Conservation (phyloP, 2,329 filamentous ascomycete genomes). For the Paraconiothyrium brasiliense region DNA sequence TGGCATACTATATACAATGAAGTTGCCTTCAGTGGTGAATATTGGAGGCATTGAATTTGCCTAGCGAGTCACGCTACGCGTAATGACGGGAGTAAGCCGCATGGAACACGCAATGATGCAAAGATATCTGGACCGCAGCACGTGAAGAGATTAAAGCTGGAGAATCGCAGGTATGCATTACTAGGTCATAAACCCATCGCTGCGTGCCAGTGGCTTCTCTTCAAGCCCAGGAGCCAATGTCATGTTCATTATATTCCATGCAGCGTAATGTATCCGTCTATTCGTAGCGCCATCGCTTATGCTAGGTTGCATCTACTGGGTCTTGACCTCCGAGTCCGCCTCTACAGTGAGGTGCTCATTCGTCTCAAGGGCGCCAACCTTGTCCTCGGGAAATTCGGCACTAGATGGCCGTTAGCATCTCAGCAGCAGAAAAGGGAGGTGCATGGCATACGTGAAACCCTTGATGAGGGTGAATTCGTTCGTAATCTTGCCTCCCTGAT, state of each 20-base stretch:
- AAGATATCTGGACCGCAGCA: background rate
- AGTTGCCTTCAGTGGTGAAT: no score
- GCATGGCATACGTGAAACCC: conserved; percentile 81
- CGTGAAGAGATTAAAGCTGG: background rate
- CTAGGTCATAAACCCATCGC: background rate
- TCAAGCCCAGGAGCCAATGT: background rate
- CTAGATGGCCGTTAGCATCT: conserved; percentile 57
- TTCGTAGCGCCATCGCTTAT: conserved; percentile 14
- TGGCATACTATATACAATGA: no score
- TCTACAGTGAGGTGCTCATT: conserved; percentile 84
- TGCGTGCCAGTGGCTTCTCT: background rate
- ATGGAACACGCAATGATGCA: background rate
- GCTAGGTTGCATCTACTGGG: conserved; percentile 65
- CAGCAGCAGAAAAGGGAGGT: background rate
- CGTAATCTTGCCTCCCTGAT: conserved; percentile 83
- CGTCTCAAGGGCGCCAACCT: conserved; percentile 70
- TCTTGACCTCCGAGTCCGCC: conserved; percentile 73
- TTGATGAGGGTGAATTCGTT: conserved; percentile 90
- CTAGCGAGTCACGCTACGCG: no score
- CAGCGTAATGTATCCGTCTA: conserved; percentile 16
- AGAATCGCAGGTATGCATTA: conserved; percentile 4
- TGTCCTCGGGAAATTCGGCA: conserved; percentile 75
- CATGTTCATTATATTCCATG: conserved; percentile 3
- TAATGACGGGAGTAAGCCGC: background rate
- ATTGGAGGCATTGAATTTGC: no score